Percentiles rank a stretch among this genome's conserved stretches.
phyloP scores from a whole-genome alignment of 495 filamentous ascomycete species.

The Parathielavia appendiculata region DNA sequence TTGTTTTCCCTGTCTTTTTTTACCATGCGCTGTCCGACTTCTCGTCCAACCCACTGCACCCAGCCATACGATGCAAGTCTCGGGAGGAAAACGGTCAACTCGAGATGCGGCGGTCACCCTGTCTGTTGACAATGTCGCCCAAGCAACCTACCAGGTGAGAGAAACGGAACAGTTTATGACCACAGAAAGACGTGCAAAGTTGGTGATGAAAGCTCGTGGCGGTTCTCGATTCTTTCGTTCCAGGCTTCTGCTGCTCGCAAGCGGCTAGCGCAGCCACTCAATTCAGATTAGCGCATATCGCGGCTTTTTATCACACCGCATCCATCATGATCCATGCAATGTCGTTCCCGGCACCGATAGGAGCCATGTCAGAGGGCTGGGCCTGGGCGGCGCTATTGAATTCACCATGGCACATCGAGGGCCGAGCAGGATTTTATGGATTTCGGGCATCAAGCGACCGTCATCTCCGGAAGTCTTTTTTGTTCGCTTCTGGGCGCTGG shows the following conservation, averaged over 20 bases:
- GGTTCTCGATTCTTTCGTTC: conserved; percentile 5
- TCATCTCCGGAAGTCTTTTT: too few relatives aligned
- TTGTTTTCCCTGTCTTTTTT: background rate
- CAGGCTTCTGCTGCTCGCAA: background rate
- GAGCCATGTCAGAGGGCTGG: conserved; percentile 12
- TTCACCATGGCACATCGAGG: background rate
- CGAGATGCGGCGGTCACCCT: too few relatives aligned
- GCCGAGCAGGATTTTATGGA: background rate
- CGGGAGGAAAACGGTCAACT: too few relatives aligned
- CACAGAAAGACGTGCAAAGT: too few relatives aligned
- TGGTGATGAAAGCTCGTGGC: background rate
- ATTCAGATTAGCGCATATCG: background rate
- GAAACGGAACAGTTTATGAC: too few relatives aligned
- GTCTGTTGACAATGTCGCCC: too few relatives aligned
- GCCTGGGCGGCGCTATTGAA: conserved; percentile 9
- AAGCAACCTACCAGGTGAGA: too few relatives aligned
- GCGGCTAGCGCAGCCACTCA: background rate
- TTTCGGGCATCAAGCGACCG: background rate
- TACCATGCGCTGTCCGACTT: background rate
- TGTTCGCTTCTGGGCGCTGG: background rate
- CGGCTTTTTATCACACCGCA: background rate
- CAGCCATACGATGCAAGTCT: too few relatives aligned
- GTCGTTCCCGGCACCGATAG: conserved; percentile 3
- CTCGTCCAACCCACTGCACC: too few relatives aligned
- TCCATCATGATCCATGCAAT: background rate